Evolutionary conservation across 176 grass and related monocot genomes (phyloP), one percentile per base, ranked within the genome.

Genomic region (Pontederia paniculata): DNA sequence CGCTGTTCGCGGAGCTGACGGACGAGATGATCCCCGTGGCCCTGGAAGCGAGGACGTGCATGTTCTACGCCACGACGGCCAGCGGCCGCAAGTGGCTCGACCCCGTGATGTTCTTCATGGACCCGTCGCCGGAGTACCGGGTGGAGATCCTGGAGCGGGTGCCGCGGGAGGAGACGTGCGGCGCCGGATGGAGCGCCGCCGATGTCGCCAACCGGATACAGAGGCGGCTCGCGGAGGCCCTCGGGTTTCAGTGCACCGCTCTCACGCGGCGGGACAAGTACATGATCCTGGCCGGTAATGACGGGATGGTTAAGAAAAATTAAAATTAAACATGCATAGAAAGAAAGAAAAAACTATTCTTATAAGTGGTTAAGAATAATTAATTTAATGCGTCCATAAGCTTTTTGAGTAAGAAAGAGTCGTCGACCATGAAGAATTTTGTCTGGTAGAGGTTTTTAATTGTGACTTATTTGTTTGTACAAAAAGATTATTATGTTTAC

Each of bases 211-310:
- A 97, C 63, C 44, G 73, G 68, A 62, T 97, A 57, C 86, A 97
- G 75, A 68, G 63, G 44, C 66, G 58, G 60, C 68, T 97, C 41
- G 82, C 76, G 0, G 70, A 81, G 63, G 67, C 71, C 48, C 80
- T 97, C 0, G 79, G 74, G 44, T 90, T 74, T 70, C 66, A 74
- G 60, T 81, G 86, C 86, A 90, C 91, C 0, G 70, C 45, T 15
- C 71, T 87, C 12, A 90, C 91, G 1, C 86, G 91, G 71, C 89
- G 73, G 63, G 86, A 97, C 21, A 97, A 97, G 78, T 97, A 97
- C 75, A 52, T 83, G 70, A 81, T 89, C 63, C 83, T 97, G 45
- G 83, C 86, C 42, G 86, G 87, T 59, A 96, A 89, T 52, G 80
- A 89, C 66, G 86, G 86, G 15, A 5, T 62, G 10, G n/a, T n/a